These are phyloP conservation scores for Sphaceloma murrayae DNA, from an alignment of 2,329 filamentous ascomycete genomes.

Conservation along the genomic window DNA sequence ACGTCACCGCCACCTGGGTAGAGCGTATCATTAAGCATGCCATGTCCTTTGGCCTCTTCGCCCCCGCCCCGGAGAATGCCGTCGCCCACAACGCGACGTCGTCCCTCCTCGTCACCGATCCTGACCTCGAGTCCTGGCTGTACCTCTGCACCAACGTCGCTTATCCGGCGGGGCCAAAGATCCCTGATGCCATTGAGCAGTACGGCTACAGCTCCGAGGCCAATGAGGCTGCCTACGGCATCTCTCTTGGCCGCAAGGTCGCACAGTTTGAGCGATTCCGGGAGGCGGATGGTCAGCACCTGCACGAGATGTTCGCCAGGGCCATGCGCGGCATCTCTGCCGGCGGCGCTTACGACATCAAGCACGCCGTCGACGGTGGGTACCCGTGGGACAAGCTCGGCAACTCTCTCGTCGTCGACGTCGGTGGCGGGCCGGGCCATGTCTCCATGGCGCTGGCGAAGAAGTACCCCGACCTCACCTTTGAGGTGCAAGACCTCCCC, in stretches of 20 bases:
- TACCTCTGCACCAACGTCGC: constrained; percentile 21
- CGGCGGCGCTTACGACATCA: constrained; percentile 21
- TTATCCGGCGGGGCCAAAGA: constrained; percentile 21
- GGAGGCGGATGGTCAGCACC: constrained; percentile 21
- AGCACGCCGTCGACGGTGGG: constrained; percentile 21
- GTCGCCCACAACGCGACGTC: constrained; percentile 21
- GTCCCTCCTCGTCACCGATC: constrained; percentile 21
- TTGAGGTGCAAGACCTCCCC: constrained; percentile 22
- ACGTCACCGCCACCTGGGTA: constrained; percentile 19
- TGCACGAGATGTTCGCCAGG: constrained; percentile 21
- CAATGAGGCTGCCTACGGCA: constrained; percentile 21
- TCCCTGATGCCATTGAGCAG: constrained; percentile 20
- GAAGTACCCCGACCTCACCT: constrained; percentile 20
- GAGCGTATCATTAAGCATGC: constrained; percentile 21
- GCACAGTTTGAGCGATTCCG: constrained; percentile 21
- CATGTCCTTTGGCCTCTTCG: constrained; percentile 21
- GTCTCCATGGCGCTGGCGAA: constrained; percentile 22
- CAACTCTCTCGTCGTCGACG: constrained; percentile 20
- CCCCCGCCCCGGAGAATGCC: constrained; percentile 17
- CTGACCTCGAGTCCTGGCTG: constrained; percentile 22
- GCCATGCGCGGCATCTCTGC: constrained; percentile 23
- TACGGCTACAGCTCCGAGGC: constrained; percentile 21
- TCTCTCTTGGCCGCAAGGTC: constrained; percentile 20
- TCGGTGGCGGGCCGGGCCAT: constrained; percentile 22
- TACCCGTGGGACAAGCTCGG: constrained; percentile 22